Evolutionary conservation across 2,329 filamentous ascomycete genomes (phyloP).

Genomic region (Helminthosporium solani): DNA sequence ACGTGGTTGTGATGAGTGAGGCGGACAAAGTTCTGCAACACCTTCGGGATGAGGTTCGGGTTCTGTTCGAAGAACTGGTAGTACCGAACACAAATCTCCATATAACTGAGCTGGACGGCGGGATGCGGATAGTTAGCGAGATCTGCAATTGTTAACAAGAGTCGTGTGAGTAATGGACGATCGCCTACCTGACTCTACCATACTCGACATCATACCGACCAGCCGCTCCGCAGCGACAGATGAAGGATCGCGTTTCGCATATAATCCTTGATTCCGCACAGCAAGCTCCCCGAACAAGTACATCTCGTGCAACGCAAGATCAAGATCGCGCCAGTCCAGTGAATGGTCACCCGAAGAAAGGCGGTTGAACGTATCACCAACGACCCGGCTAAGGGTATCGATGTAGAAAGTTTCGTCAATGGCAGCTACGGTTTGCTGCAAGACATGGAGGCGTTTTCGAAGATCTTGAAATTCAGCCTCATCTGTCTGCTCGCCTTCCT

Average conservation of each 20-base stretch:
- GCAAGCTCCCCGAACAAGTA: conserved; percentile 92
- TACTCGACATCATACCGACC: conserved; percentile 88
- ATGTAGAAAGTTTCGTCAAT: conserved; percentile 88
- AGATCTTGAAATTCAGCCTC: conserved; percentile 97
- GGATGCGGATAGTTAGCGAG: conserved; percentile 86
- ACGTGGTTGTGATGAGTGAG: conserved; percentile 86
- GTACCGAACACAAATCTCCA: conserved; percentile 97
- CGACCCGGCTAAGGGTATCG: conserved; percentile 80
- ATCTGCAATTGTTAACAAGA: conserved; percentile 52
- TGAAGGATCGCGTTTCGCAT: conserved; percentile 79
- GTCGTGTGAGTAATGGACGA: not conserved
- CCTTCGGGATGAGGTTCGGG: conserved; percentile 75
- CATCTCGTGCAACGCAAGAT: conserved; percentile 93
- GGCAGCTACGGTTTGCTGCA: conserved; percentile 89
- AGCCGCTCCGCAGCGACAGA: conserved; percentile 77
- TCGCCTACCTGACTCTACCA: conserved; percentile 82
- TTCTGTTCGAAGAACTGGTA: conserved; percentile 89
- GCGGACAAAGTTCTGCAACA: conserved; percentile 87
- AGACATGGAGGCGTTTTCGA: conserved; percentile 80
- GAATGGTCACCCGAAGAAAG: conserved; percentile 69
- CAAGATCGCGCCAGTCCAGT: conserved; percentile 92
- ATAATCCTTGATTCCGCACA: conserved; percentile 83
- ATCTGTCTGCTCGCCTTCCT: conserved; percentile 91
- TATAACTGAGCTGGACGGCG: conserved; percentile 90
- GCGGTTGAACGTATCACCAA: conserved; percentile 83